A percentile compares a stretch with the other conserved stretches of the same genome.
phyloP scores from a whole-genome alignment of 2,329 filamentous ascomycete species.

The Phialemoniopsis sp. region DNA sequence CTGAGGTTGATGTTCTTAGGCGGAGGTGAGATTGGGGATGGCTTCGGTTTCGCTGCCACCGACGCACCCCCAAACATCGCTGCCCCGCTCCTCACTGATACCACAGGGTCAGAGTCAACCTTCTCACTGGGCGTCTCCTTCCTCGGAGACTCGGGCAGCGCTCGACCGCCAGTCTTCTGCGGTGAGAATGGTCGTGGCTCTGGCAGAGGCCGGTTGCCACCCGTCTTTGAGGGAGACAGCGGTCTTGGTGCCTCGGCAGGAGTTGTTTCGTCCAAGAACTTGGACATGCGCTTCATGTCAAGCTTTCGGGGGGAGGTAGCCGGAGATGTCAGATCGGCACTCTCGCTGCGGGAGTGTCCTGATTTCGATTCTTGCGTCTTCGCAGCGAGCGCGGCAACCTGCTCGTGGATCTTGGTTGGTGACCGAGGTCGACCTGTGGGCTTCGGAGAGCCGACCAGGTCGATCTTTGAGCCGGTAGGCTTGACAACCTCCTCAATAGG shows the following conservation, averaged over 20 bases:
- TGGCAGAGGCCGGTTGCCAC: slow-evolving; percentile 12
- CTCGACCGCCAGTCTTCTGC: slow-evolving; percentile 15
- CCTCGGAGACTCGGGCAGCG: slow-evolving; percentile 21
- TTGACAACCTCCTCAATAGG: slow-evolving; percentile 11
- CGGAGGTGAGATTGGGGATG: slow-evolving; percentile 7
- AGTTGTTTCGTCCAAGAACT: slow-evolving; percentile 45
- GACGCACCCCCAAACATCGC: slow-evolving; percentile 24
- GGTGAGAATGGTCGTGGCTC: slow-evolving; percentile 26
- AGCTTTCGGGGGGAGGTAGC: slow-evolving; percentile 51
- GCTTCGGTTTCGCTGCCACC: slow-evolving; percentile 3
- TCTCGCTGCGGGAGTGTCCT: too few relatives aligned
- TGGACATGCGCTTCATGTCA: slow-evolving; percentile 55
- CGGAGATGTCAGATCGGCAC: too few relatives aligned
- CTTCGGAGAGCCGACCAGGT: slow-evolving; percentile 18
- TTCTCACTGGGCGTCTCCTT: slow-evolving; percentile 17
- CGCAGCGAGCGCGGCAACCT: slow-evolving; percentile 21
- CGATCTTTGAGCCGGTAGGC: slow-evolving; percentile 14
- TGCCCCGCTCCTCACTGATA: slow-evolving; percentile 27
- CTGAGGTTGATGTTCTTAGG: slow-evolving; percentile 8
- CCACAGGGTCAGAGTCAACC: slow-evolving; percentile 23
- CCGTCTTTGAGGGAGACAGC: slow-evolving; percentile 22
- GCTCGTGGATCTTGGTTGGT: slow-evolving; percentile 24
- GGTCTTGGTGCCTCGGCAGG: slow-evolving; percentile 19
- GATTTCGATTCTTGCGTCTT: slow-evolving; percentile 11
- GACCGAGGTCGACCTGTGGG: slow-evolving; percentile 14